A percentile compares a stretch with the other conserved stretches of the same genome.
Conservation (phyloP, 2,329 filamentous ascomycete species). For the Sporothrix dimorphospora region DNA sequence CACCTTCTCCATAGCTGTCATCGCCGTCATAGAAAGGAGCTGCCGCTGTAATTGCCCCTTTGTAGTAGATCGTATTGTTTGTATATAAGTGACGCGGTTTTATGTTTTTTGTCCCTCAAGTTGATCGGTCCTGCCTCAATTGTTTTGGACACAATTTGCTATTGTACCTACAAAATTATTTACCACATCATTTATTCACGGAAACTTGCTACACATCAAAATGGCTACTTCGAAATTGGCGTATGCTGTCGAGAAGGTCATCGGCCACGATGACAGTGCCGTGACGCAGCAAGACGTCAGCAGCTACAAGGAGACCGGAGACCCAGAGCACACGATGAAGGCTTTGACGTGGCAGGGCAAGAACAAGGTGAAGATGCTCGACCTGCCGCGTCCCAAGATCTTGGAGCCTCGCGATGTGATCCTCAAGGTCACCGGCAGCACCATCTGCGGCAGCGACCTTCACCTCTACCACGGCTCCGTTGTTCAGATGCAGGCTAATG, state of each 20-base stretch:
- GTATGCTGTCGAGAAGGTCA: background rate
- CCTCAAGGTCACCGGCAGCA: conserved; percentile 71
- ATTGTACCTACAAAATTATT: no score
- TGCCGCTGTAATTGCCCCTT: background rate
- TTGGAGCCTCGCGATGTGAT: conserved; percentile 78
- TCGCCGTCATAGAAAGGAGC: background rate
- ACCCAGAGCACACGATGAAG: conserved; percentile 69
- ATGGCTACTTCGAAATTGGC: conserved; percentile 22
- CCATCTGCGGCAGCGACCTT: conserved; percentile 62
- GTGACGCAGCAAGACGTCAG: conserved; percentile 70
- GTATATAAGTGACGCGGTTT: background rate
- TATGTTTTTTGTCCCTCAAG: no score
- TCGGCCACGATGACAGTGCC: conserved; percentile 22
- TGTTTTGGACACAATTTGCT: no score
- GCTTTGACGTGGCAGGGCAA: conserved; percentile 83
- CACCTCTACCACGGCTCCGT: conserved; percentile 61
- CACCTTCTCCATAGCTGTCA: background rate
- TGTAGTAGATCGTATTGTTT: background rate
- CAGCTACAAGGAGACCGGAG: conserved; percentile 55
- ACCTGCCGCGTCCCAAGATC: conserved; percentile 71
- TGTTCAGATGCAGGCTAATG: conserved; percentile 63
- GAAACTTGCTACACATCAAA: background rate
- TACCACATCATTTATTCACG: no score
- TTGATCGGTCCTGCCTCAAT: no score
- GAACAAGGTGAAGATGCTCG: conserved; percentile 73